These are phyloP conservation scores for Rhizopogon vesiculosus DNA, from an alignment of 768 basidiomycete species.

Conservation along the genomic window DNA sequence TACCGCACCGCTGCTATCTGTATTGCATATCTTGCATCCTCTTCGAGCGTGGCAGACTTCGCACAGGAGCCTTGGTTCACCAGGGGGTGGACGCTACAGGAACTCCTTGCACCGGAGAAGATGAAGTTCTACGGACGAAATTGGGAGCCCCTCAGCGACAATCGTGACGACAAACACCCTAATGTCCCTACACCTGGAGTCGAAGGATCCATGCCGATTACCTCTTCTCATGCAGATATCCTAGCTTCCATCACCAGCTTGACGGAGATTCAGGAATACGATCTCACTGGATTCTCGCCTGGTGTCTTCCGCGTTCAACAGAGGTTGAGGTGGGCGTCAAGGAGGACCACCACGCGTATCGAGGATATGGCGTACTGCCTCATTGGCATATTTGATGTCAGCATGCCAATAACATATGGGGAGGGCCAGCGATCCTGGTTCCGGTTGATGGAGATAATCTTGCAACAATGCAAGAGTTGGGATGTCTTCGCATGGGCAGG, in stretches of 20 bases:
- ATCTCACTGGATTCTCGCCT: no score
- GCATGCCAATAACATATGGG: no score
- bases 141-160: slow-evolving; percentile 12
- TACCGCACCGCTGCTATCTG: slow-evolving; percentile 15
- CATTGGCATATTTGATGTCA: no score
- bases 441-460: no score
- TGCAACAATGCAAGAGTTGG: no score
- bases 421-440: no score
- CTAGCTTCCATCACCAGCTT: slow-evolving; percentile 2
- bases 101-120: slow-evolving; percentile 7
- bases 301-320: slow-evolving; percentile 7
- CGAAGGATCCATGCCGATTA: neutral
- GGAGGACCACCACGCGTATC: no score
- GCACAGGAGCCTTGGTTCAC: slow-evolving; percentile 16
- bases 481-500: no score
- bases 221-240: slow-evolving; percentile 1
- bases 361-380: no score
- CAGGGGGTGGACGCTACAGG: slow-evolving; percentile 17
- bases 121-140: slow-evolving; percentile 15
- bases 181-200: slow-evolving; percentile 1
- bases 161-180: slow-evolving; percentile 4
- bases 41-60: slow-evolving; percentile 8
- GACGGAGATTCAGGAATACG: no score
- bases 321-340: no score
- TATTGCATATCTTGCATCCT: slow-evolving; percentile 6